Percentiles rank a stretch among this genome's conserved stretches.
Evolutionary conservation across 139 green algal genomes (phyloP).

Genomic region (Micromonas commoda): DNA sequence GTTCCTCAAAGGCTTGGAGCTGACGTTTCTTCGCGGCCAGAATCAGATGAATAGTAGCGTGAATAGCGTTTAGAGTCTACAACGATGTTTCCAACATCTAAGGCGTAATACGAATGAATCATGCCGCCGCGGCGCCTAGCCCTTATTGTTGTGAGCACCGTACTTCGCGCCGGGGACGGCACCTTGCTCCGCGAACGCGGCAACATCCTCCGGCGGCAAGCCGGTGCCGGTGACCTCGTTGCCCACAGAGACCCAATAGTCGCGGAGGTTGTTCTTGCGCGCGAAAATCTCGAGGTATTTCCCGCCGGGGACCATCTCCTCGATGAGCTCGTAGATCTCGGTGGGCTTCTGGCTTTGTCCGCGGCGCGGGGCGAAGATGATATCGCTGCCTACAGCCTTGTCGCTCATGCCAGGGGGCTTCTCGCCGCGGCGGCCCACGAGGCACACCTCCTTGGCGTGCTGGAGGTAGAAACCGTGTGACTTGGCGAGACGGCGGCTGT

Average conservation of each 20-base stretch:
- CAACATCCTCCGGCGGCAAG: conserved; percentile 26
- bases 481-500: conserved; percentile 83
- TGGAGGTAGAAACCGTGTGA: conserved; percentile 92
- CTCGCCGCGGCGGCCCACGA: conserved; percentile 65
- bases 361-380: conserved; percentile 79
- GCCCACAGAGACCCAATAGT: conserved; percentile 86
- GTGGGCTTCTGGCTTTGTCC: conserved; percentile 93
- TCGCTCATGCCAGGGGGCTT: conserved; percentile 33
- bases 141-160: neutral
- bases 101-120: neutral
- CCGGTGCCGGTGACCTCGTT: conserved; percentile 83
- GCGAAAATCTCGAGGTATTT: conserved; percentile 89
- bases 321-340: conserved; percentile 92
- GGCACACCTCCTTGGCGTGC: conserved; percentile 85
- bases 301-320: conserved; percentile 78
- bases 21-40: neutral
- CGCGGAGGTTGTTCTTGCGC: conserved; percentile 85
- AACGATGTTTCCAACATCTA: too few relatives aligned
- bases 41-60: neutral
- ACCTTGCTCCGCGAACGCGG: conserved; percentile 10
- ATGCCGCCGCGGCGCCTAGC: neutral
- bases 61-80: too few relatives aligned
- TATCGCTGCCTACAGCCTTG: conserved; percentile 52
- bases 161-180: conserved; percentile 19
- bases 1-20: neutral